Base-by-base conservation (phyloP, 208 protist species). In the Leishmania braziliensis region DNA sequence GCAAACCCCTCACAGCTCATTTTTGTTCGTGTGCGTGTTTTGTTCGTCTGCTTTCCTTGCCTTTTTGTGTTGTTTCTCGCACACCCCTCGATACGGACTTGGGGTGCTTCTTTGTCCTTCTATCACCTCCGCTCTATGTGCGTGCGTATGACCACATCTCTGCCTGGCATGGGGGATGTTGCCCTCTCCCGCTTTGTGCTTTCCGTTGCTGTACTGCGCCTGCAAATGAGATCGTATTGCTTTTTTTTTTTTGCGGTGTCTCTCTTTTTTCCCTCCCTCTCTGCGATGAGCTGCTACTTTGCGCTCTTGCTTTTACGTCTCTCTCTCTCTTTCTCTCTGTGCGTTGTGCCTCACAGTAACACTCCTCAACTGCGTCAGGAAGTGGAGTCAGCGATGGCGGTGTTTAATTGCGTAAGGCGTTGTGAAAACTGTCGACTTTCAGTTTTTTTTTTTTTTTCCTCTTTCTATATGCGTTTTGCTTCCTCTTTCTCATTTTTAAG, bases 21-120 rank as follows among this genome's bases (percentile, higher is more conserved):
- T 23, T 73, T 26, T n/a, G 53, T 1, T 2, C 80, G 29, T 58
- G 20, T 46, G 43, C 43, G 4, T 46, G 43, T 46, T 46, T 46
- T 46, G 43, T 46, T 46, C 43, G 43, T 54, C 81, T 78, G 39
- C 75, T 77, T 72, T 53, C 60, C 66, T 63, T 51, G 71, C 70
- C 73, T 2, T 62, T 23, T 78, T 83, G n/a, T 83, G 29, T 58
- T 75, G 26, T 78, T 75, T 9, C 58, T 81, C 51, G 72, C n/a
- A 62, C 56, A 0, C 56, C 8, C 43, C 43, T 46, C 43, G 43
- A 46, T 46, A 46, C 23, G 16, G 18, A 75, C 80, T 50, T 76
- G 29, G 46, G 70, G 9, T 81, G 74, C 68, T 82, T 72, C 33
- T 84, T 81, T 80, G 26, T 81, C 6, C 1, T 81, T 53, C 63